phyloP scores from a whole-genome alignment of 2,329 filamentous ascomycete species.

The Fusarium heterosporum region DNA sequence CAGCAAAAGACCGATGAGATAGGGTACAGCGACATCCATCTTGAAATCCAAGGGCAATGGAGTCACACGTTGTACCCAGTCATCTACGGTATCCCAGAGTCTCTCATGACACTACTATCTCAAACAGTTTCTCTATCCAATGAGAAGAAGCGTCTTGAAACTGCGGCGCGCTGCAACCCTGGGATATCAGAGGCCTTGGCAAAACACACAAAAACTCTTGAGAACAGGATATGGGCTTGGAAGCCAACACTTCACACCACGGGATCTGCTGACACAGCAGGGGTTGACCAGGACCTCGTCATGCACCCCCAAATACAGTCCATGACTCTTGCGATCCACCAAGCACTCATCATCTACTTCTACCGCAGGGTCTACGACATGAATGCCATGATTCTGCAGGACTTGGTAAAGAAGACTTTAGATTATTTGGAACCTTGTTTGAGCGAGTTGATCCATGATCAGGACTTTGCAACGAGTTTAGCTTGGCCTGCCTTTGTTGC shows the following conservation, averaged over 20 bases:
- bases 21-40: constrained; percentile 59
- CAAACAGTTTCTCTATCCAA: constrained; percentile 57
- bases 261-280: constrained; percentile 11
- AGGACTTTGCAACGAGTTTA: constrained; percentile 54
- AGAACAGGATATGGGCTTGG: constrained; percentile 51
- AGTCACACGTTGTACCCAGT: constrained; percentile 57
- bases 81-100: constrained; percentile 59
- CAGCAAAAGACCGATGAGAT: constrained; percentile 51
- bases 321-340: constrained; percentile 53
- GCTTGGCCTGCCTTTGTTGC: constrained; percentile 60
- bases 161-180: constrained; percentile 37
- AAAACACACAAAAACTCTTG: constrained; percentile 49
- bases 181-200: constrained; percentile 43
- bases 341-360: constrained; percentile 59
- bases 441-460: constrained; percentile 50
- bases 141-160: constrained; percentile 53
- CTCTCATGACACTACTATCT: constrained; percentile 55
- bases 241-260: constrained; percentile 15
- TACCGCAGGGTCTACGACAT: constrained; percentile 55
- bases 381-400: constrained; percentile 56
- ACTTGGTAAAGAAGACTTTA: constrained; percentile 51
- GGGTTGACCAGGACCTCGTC: constrained; percentile 31
- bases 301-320: constrained; percentile 37
- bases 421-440: constrained; percentile 53
- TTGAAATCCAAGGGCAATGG: constrained; percentile 55